Evolutionary conservation across 768 basidiomycete genomes (phyloP), one percentile per base, ranked within the genome.

Genomic region (Gyrodon lividus): DNA sequence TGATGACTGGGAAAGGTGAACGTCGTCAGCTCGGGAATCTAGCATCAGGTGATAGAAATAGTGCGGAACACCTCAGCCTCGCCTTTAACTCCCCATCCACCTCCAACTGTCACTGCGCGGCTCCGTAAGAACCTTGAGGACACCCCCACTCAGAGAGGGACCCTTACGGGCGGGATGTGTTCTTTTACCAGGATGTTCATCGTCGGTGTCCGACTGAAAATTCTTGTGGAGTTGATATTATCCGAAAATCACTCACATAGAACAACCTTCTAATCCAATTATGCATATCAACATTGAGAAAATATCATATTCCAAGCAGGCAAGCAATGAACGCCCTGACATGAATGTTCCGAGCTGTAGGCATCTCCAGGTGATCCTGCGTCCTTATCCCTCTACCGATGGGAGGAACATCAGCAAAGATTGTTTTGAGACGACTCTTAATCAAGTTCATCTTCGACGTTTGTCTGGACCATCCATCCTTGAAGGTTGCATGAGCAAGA

Each of bases 281-380:
- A 31, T 12, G 13, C 30, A 9, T 31, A 14, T 5, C 0, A 14
- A 35, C 34, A n/a, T 35, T 13, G n/a, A 35, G 16, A 35, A 6
- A 13, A n/a, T 44, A 55, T 47, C 38, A 22, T 42, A 49, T 39
- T 23, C 30, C 49, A 58, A 35, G 24, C 6, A 51, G 13, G 9
- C n/a, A 10, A 35, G 28, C 28, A 9, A 28, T 10, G 28, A 28
- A 28, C 28, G 5, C 24, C 7, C 28, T 31, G 13, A 31, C 13
- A 31, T 31, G 31, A 31, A 12, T 31, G 31, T 5, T 31, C 13
- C 3, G 26, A 26, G 23, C 74, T 89, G 83, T 88, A 69, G 78
- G 74, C 82, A 69, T 74, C 86, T 80, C 87, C 86, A 91, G 89
- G 89, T 92, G 84, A 86, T 92, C 89, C 83, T 78, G 89, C 89